Conservation (phyloP, 208 protist genomes). For the Wallacemonas sp. region DNA sequence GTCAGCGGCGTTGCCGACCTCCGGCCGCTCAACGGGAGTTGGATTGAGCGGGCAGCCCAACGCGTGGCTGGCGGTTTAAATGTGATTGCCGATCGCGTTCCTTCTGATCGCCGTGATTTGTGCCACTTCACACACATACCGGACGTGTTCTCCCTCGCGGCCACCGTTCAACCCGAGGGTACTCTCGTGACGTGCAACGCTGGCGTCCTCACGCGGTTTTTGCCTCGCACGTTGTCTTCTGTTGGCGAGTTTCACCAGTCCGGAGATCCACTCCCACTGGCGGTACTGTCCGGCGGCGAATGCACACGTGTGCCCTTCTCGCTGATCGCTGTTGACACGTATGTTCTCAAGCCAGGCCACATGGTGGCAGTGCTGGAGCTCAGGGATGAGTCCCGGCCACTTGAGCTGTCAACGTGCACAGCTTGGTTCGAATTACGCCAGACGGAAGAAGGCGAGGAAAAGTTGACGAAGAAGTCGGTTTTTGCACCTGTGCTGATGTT, state of each 20-base stretch:
- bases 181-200: background rate
- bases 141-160: background rate
- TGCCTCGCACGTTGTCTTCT: background rate
- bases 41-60: constrained; percentile 1
- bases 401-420: constrained; percentile 14
- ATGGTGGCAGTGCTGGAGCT: constrained; percentile 27
- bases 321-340: constrained; percentile 23
- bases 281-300: constrained; percentile 12
- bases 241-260: background rate
- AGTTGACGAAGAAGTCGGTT: background rate
- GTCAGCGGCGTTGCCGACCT: background rate
- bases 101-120: background rate
- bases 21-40: background rate
- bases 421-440: constrained; percentile 35
- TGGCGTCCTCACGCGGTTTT: background rate
- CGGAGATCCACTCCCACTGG: constrained; percentile 8
- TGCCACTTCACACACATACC: background rate
- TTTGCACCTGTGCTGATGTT: constrained; percentile 32
- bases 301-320: constrained; percentile 29
- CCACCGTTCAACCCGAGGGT: background rate
- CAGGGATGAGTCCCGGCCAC: background rate
- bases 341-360: constrained; percentile 10
- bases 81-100: background rate
- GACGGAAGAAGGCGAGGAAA: background rate
- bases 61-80: background rate